Base-by-base conservation (phyloP, 306 rosid genomes). In the Begonia peltatifolia region DNA sequence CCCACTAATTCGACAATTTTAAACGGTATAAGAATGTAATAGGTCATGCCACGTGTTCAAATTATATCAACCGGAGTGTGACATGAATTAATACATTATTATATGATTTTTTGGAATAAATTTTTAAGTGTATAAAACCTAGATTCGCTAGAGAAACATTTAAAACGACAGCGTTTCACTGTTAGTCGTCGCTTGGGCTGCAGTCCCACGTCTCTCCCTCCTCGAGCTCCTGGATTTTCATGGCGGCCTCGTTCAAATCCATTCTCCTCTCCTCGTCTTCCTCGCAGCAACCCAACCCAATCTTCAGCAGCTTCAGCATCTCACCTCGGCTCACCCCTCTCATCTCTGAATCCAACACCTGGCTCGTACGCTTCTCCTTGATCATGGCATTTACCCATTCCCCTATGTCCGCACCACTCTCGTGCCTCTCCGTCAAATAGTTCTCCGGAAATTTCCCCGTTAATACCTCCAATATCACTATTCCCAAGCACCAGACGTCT, bases 371-470 rank as follows among this genome's bases (percentile, higher is more conserved):
- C 70, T 83, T 85, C 53, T 86, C 96, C 22, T 76, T 81, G 42
- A 92, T 64, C 88, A 86, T 73, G 10, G 35, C 49, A 38, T 83
- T 92, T 1, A 92, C 99, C 99, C 99, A 92, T 43, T 59, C 62
- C 0, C 87, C 86, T 3, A 92, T 70, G 65, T 92, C 88, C 1
- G 93, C 61, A 11, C 66, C 59, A 38, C 49, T 36, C 18, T 79
- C 76, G 4, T 81, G 68, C 42, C 64, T 67, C 0, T 43, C 70
- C 3, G 79, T 62, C n/a, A 86, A 76, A 63, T 77, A 92, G 75
- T 92, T 92, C 71, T 86, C 99, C 0, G 99, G 99, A 66, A 80
- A 92, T 61, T 68, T 81, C 0, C 99, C 94, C 0, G 93, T 92
- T 41, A 92, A 60, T 50, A 84, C 76, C 78, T 85, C 97, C 13